phyloP scores from a whole-genome alignment of 805 yeast genomes.

The Barnettozyma populi region DNA sequence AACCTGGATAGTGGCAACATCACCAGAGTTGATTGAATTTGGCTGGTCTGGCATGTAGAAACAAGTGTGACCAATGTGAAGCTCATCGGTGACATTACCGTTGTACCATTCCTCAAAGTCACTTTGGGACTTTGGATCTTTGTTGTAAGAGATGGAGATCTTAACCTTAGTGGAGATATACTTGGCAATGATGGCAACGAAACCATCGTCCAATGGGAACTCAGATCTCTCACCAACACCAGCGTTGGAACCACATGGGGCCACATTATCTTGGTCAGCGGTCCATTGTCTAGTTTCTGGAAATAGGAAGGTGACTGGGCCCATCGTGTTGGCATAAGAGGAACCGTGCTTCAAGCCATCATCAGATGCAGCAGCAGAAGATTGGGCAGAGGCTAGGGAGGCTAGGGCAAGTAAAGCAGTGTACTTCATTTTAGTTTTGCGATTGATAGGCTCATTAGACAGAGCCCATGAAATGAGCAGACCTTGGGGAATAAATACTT shows the following conservation, averaged over 20 bases:
- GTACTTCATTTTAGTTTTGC: constrained; percentile 10
- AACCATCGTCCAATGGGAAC: constrained; percentile 43
- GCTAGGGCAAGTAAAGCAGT: constrained; percentile 14
- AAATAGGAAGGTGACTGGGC: constrained; percentile 30
- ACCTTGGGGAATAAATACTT: not conserved
- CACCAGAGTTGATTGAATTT: constrained; percentile 32
- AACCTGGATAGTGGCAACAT: constrained; percentile 40
- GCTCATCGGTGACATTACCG: constrained; percentile 34
- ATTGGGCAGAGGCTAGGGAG: constrained; percentile 16
- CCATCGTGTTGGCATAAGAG: constrained; percentile 22
- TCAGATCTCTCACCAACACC: constrained; percentile 34
- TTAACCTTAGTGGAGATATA: constrained; percentile 34
- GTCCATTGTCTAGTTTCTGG: constrained; percentile 42
- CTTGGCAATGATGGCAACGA: constrained; percentile 40
- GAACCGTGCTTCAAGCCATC: constrained; percentile 23
- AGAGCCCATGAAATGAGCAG: not conserved
- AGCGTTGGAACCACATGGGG: constrained; percentile 41
- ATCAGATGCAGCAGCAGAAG: constrained; percentile 18
- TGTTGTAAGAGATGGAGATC: constrained; percentile 35
- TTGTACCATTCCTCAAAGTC: constrained; percentile 36
- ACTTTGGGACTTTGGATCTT: constrained; percentile 33
- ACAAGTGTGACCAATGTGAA: constrained; percentile 42
- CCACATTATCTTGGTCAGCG: constrained; percentile 38
- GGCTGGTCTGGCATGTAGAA: constrained; percentile 40
- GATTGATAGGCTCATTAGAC: too few species aligned